A percentile compares a stretch with the other conserved stretches of the same genome.
These are phyloP conservation scores for Globisporangium parvum DNA, from an alignment of 352 stramenopile species.

Conservation along the genomic window DNA sequence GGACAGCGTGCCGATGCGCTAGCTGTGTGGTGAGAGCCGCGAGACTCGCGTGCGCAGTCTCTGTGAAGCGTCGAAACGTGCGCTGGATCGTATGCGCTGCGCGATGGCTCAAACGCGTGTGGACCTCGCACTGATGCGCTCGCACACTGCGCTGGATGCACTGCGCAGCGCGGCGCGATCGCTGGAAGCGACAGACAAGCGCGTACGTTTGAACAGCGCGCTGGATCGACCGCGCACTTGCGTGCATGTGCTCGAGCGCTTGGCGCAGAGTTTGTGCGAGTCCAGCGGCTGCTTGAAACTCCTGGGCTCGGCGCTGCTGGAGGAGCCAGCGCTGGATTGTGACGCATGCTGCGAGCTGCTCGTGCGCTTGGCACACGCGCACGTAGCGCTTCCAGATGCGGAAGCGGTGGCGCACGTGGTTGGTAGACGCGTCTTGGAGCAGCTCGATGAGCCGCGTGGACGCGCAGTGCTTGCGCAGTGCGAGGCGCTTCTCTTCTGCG, in stretches of 20 bases:
- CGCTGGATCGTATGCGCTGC: slow-evolving; percentile 17
- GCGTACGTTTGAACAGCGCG: slow-evolving; percentile 20
- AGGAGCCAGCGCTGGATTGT: slow-evolving; percentile 23
- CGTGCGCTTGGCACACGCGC: slow-evolving; percentile 15
- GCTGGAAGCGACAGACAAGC: slow-evolving; percentile 21
- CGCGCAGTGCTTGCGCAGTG: slow-evolving; percentile 19
- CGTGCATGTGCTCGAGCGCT: slow-evolving; percentile 13
- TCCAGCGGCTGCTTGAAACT: neutral
- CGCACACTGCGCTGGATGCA: slow-evolving; percentile 10
- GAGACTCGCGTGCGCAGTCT: neutral
- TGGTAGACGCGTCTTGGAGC: slow-evolving; percentile 17
- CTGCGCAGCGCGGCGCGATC: neutral
- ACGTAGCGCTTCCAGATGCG: slow-evolving; percentile 17
- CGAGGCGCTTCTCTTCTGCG: slow-evolving; percentile 17
- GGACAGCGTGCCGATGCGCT: slow-evolving; percentile 13
- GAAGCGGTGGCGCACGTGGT: slow-evolving; percentile 14
- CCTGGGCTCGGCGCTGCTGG: neutral
- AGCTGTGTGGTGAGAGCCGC: neutral
- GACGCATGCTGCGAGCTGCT: slow-evolving; percentile 27
- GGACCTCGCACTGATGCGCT: neutral
- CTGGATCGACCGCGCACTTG: slow-evolving; percentile 33
- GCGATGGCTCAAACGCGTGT: neutral
- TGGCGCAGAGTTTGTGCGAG: slow-evolving; percentile 12
- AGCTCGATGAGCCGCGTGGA: slow-evolving; percentile 22
- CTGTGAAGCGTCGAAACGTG: slow-evolving; percentile 5